phyloP scores from a whole-genome alignment of 768 basidiomycete species.

The Collybiopsis confluens region DNA sequence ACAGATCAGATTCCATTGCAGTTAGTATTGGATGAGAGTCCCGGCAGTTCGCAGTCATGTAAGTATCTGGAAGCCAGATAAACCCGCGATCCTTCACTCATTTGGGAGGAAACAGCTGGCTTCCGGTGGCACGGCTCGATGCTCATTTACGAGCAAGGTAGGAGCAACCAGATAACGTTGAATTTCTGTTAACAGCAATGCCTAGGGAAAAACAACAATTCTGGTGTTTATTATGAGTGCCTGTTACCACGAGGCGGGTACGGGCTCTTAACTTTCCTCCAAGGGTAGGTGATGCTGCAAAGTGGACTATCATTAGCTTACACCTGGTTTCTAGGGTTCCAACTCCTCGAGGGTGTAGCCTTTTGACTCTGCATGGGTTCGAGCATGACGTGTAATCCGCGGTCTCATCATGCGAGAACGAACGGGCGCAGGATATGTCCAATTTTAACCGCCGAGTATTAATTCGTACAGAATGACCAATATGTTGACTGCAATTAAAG shows the following conservation, averaged over 20 bases:
- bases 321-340: constrained; percentile 21
- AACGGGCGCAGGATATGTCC: background rate
- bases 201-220: constrained; percentile 32
- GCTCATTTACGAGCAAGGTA: too few relatives aligned
- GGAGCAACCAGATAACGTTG: too few relatives aligned
- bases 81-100: too few relatives aligned
- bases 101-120: too few relatives aligned
- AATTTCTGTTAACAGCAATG: constrained; percentile 29
- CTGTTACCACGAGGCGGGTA: constrained; percentile 29
- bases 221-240: constrained; percentile 43
- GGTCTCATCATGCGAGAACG: too few relatives aligned
- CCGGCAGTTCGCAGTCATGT: background rate
- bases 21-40: constrained; percentile 28
- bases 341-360: constrained; percentile 35
- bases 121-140: too few relatives aligned
- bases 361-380: constrained; percentile 42
- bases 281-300: constrained; percentile 32
- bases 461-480: constrained; percentile 86
- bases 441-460: constrained; percentile 2
- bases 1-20: constrained; percentile 43
- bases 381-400: constrained; percentile 11
- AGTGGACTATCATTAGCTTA: constrained; percentile 1
- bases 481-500: constrained; percentile 84
- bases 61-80: background rate
- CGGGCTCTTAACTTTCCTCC: constrained; percentile 47